These are phyloP conservation scores for Heliamphora pulchella DNA, from an alignment of 179 eudicot genomes.

Conservation along the genomic window DNA sequence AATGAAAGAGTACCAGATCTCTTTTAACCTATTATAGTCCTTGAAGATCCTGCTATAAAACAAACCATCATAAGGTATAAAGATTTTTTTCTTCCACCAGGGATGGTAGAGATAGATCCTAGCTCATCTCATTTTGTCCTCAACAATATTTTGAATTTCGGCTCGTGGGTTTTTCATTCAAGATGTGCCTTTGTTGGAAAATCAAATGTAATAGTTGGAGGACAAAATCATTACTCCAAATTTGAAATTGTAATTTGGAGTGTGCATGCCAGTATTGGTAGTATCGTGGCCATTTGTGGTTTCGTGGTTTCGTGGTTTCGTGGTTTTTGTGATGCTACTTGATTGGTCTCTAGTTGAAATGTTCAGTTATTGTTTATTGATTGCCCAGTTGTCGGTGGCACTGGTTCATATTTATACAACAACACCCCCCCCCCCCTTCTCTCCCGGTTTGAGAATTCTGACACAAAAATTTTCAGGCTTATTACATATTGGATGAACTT, in stretches of 20 bases:
- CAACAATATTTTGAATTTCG: background rate
- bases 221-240: background rate
- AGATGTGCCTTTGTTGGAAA: background rate
- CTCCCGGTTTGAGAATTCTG: background rate
- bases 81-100: background rate
- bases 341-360: background rate
- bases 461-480: slow-evolving; percentile 51
- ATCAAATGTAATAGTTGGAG: background rate
- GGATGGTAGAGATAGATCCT: background rate
- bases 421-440: background rate
- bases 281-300: background rate
- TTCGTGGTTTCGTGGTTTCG: background rate
- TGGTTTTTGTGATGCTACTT: background rate
- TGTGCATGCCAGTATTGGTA: background rate
- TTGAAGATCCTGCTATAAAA: background rate
- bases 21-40: too few relatives aligned
- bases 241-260: background rate
- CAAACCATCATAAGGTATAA: background rate
- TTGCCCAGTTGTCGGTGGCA: background rate
- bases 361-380: background rate
- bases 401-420: background rate
- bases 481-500: slow-evolving; percentile 83
- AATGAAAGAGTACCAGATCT: background rate
- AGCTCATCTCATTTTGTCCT: background rate
- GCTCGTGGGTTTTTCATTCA: background rate